phyloP scores from a whole-genome alignment of 768 basidiomycete species.

The Kwoniella europaea region DNA sequence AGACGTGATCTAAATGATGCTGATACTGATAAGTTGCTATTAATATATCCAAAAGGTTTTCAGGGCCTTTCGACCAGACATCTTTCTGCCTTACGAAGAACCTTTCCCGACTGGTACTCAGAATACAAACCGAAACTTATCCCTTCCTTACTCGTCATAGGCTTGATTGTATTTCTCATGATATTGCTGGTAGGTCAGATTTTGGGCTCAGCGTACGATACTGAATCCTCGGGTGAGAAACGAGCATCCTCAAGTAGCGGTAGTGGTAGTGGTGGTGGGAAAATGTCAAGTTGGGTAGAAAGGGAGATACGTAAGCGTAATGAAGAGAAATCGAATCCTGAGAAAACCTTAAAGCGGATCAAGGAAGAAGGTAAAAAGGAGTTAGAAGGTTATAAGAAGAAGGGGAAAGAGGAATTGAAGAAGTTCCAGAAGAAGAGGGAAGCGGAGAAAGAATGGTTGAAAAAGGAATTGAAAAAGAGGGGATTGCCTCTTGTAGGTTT shows the following conservation, averaged over 20 bases:
- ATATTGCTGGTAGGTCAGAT: slow-evolving; percentile 31
- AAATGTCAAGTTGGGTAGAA: slow-evolving; percentile 21
- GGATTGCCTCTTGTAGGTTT: slow-evolving; percentile 10
- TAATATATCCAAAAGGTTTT: background rate
- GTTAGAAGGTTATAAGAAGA: slow-evolving; percentile 9
- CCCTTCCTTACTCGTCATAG: slow-evolving; percentile 23
- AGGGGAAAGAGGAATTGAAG: slow-evolving; percentile 15
- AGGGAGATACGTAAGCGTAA: slow-evolving; percentile 23
- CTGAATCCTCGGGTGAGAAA: slow-evolving; percentile 10
- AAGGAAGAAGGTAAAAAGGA: slow-evolving; percentile 22
- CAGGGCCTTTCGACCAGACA: background rate
- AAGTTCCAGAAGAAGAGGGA: slow-evolving; percentile 22
- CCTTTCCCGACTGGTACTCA: slow-evolving; percentile 23
- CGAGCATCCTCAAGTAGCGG: background rate
- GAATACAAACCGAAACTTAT: slow-evolving; percentile 21
- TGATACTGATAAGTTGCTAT: background rate
- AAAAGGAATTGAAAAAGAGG: slow-evolving; percentile 20
- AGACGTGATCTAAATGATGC: no score
- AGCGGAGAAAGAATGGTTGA: slow-evolving; percentile 12
- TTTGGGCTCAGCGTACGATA: slow-evolving; percentile 38
- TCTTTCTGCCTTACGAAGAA: background rate
- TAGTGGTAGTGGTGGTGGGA: background rate
- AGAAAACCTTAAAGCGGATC: slow-evolving; percentile 10
- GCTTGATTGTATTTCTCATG: slow-evolving; percentile 21
- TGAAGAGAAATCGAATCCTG: slow-evolving; percentile 18